phyloP scores from a whole-genome alignment of 2,329 filamentous ascomycete genomes.

The Didymella sp. region DNA sequence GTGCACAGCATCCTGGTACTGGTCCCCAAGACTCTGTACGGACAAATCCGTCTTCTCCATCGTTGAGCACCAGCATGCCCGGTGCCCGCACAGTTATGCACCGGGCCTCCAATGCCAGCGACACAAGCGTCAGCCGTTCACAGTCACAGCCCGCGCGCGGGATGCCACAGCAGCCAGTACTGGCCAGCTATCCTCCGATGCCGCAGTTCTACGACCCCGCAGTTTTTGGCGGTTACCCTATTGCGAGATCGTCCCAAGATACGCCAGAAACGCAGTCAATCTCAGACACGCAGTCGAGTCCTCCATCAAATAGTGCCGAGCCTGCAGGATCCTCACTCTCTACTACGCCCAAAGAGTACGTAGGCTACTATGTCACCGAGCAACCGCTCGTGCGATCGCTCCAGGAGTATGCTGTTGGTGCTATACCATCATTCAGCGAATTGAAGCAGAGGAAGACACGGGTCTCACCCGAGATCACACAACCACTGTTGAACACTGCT shows the following conservation, averaged over 20 bases:
- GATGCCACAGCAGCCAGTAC: constrained; percentile 48
- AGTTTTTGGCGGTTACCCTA: constrained; percentile 43
- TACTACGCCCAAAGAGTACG: constrained; percentile 58
- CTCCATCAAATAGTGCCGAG: constrained; percentile 30
- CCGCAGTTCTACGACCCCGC: constrained; percentile 43
- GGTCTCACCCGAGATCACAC: constrained; percentile 53
- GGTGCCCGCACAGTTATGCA: constrained; percentile 51
- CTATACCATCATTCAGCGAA: constrained; percentile 51
- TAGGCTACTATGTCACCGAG: constrained; percentile 58
- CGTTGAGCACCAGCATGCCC: constrained; percentile 53
- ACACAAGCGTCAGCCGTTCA: constrained; percentile 53
- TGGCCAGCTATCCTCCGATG: constrained; percentile 51
- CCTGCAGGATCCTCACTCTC: constrained; percentile 33
- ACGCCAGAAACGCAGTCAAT: constrained; percentile 26
- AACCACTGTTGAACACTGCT: constrained; percentile 49
- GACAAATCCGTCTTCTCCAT: constrained; percentile 59
- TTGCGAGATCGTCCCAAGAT: constrained; percentile 45
- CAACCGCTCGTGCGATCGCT: constrained; percentile 51
- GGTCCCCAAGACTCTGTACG: constrained; percentile 53
- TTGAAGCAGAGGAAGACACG: constrained; percentile 51
- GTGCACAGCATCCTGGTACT: constrained; percentile 46
- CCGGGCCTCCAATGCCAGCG: constrained; percentile 54
- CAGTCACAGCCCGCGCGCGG: constrained; percentile 59
- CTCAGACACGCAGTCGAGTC: constrained; percentile 33
- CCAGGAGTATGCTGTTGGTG: constrained; percentile 46